Conservation (phyloP, 176 grass and related monocot genomes). For the Ensete glaucum region DNA sequence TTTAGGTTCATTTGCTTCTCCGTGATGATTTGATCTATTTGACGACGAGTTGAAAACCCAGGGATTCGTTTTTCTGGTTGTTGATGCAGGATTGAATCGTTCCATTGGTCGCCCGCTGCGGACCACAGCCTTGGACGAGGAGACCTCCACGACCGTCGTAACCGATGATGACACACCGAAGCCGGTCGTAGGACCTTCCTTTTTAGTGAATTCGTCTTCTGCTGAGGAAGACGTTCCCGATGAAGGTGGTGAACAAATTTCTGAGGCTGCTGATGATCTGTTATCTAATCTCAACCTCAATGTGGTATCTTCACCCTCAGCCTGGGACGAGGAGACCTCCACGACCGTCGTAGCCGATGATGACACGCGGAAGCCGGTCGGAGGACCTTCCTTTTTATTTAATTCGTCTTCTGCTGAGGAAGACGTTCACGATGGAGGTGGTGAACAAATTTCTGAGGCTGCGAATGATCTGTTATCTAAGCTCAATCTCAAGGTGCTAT, state of each 20-base stretch:
- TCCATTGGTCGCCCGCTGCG: neutral
- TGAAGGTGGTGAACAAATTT: neutral
- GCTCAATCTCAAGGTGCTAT: neutral
- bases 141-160: neutral
- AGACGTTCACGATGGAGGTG: neutral
- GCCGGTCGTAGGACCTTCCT: neutral
- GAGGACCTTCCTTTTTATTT: neutral
- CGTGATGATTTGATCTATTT: neutral
- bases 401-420: neutral
- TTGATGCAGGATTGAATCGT: neutral
- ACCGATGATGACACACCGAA: neutral
- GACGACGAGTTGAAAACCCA: neutral
- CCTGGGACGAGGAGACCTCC: neutral
- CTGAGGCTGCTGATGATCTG: neutral
- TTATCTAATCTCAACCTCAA: neutral
- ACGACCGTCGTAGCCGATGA: neutral
- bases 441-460: neutral
- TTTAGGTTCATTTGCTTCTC: neutral
- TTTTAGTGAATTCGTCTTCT: neutral
- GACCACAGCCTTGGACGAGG: neutral
- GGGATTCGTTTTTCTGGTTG: neutral
- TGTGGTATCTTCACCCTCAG: neutral
- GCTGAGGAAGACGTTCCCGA: neutral
- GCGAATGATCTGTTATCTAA: neutral
- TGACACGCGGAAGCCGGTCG: neutral